Evolutionary conservation across 2,329 filamentous ascomycete genomes (phyloP).

Genomic region (Stachybotrys chlorohalonatus): DNA sequence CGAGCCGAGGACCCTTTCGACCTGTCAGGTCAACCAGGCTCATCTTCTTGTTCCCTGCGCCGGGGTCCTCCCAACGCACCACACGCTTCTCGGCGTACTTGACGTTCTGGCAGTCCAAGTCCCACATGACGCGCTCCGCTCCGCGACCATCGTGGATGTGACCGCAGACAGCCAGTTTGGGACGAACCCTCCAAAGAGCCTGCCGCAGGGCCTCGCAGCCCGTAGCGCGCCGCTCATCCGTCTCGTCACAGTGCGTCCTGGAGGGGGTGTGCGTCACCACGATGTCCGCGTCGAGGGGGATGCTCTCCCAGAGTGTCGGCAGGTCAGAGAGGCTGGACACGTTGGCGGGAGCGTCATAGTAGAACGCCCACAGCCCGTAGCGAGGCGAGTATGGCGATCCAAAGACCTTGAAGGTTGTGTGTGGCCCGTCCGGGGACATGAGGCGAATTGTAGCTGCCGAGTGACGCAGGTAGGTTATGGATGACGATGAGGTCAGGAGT

Average conservation of each 20-base stretch:
- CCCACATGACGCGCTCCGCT: conserved; percentile 54
- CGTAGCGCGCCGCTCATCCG: conserved; percentile 23
- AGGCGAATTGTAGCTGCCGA: conserved; percentile 44
- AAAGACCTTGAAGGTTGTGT: conserved; percentile 56
- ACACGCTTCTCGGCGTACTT: conserved; percentile 34
- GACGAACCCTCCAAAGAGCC: conserved; percentile 51
- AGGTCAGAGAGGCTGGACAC: conserved; percentile 9
- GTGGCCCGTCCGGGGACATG: conserved; percentile 41
- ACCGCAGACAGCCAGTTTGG: conserved; percentile 58
- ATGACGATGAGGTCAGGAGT: conserved; percentile 42
- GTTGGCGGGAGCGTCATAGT: conserved; percentile 35
- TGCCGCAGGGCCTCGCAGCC: conserved; percentile 54
- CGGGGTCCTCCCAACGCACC: conserved; percentile 50
- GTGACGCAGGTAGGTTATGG: conserved; percentile 58
- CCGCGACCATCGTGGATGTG: conserved; percentile 65
- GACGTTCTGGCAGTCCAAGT: conserved; percentile 27
- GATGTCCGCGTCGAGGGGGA: conserved; percentile 55
- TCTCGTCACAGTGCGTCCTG: conserved; percentile 47
- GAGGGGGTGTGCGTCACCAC: conserved; percentile 65
- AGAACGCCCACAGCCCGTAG: conserved; percentile 56
- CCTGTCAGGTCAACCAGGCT: conserved; percentile 54
- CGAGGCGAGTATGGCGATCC: conserved; percentile 59
- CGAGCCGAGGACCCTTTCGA: conserved; percentile 28
- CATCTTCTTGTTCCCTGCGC: conserved; percentile 43
- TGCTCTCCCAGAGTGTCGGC: conserved; percentile 46